Evolutionary conservation across 352 stramenopile species (phyloP).

Genomic region (Pythium chondricola): DNA sequence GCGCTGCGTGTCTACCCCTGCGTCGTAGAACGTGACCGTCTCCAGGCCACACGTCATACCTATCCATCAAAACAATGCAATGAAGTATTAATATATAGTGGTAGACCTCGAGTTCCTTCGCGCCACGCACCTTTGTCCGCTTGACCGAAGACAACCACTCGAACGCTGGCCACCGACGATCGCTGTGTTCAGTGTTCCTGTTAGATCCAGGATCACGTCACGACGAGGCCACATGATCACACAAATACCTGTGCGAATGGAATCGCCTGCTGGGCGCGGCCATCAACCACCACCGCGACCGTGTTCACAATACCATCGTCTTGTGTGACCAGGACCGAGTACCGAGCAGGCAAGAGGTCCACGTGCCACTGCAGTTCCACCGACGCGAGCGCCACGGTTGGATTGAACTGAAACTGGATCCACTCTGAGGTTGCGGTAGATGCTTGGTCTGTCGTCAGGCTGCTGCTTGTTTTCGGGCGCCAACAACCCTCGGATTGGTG

Average conservation of each 20-base stretch:
- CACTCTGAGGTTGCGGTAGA: constrained; percentile 9
- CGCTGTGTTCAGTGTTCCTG: no score
- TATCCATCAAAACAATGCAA: not conserved
- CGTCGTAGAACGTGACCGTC: constrained; percentile 48
- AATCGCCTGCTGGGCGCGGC: constrained; percentile 10
- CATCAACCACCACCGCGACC: constrained; percentile 14
- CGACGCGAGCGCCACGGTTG: constrained; percentile 4
- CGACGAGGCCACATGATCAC: not conserved
- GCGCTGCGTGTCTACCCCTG: constrained; percentile 32
- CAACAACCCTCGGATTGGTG: constrained; percentile 5
- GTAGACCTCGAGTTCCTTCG: no score
- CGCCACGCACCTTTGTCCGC: constrained; percentile 3
- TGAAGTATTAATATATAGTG: no score
- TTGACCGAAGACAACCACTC: constrained; percentile 6
- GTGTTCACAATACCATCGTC: constrained; percentile 17
- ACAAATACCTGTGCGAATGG: constrained; percentile 20
- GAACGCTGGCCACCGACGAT: constrained; percentile 2
- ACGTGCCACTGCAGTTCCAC: constrained; percentile 16
- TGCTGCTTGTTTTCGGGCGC: constrained; percentile 8
- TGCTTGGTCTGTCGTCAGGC: not conserved
- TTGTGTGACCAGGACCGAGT: constrained; percentile 11
- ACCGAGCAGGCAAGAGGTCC: constrained; percentile 4
- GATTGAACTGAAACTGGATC: constrained; percentile 22
- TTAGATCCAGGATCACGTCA: no score
- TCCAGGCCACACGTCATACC: constrained; percentile 35